Evolutionary conservation across 2,329 filamentous ascomycete species (phyloP), one percentile per base, ranked within the genome.

Genomic region (Cyclaneusma minus): DNA sequence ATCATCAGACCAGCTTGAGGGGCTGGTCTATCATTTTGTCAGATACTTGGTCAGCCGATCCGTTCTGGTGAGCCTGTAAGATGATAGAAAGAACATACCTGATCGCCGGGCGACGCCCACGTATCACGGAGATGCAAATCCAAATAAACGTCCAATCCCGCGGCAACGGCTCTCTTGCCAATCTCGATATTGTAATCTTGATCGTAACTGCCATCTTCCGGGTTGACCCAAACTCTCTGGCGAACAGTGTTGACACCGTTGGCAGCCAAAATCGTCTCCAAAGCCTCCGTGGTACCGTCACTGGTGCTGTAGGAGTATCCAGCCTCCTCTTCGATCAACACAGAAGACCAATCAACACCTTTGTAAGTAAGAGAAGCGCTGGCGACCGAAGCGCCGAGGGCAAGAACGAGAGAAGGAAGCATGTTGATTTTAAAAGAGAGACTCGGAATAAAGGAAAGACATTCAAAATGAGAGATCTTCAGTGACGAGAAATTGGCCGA

Each of bases 191-290:
- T 81, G 50, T 82, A 82, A 31, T 65, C 65, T 21, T 81, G 56
- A 46, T 76, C 64, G 47, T 82, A 82, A 37, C 62, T 58, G 23
- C 72, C 70, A 36, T 67, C 60, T 7, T 61, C 54, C 0, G 70
- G 68, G 38, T 75, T 76, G 13, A 81, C 75, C 76, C 75, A 82
- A 22, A 82, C 49, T 14, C 77, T 61, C 45, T 82, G 75, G 11
- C 75, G 66, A 23, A 80, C 67, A 0, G 68, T 75, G 47, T 80
- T 81, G 37, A 78, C 64, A 9, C 75, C 76, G 15, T 58, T 64
- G 7, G 51, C 52, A 3, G 56, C 62, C 3, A 81, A 51, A 28
- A 81, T 79, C 3, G 51, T 57, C 41, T 82, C 76, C 2, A 82
- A 55, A 0, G 67, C 49, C 31, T 68, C 53, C 0, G 51, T 48